These are phyloP conservation scores for Annona squamosa DNA, from an alignment of 164 flowering plant genomes.

Conservation along the genomic window DNA sequence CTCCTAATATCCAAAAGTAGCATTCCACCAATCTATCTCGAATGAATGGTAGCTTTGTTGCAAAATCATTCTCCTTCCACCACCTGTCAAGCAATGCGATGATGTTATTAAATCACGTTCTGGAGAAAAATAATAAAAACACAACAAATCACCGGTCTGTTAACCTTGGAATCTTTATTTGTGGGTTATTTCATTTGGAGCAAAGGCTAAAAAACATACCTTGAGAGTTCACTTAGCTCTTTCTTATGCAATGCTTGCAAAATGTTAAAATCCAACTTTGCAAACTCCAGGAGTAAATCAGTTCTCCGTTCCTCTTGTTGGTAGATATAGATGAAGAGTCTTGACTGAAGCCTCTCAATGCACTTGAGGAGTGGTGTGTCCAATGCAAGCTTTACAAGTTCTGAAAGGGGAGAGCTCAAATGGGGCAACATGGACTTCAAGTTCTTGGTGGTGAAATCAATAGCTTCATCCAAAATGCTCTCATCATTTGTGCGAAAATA, in stretches of 20 bases:
- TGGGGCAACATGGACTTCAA: slow-evolving; percentile 2
- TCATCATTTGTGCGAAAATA: slow-evolving; percentile 16
- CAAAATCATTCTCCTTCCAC: slow-evolving; percentile 7
- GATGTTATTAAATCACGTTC: too few species aligned
- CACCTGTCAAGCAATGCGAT: background rate
- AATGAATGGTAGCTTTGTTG: slow-evolving; percentile 7
- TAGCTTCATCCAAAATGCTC: slow-evolving; percentile 21
- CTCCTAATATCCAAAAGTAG: slow-evolving; percentile 11
- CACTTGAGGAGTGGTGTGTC: slow-evolving; percentile 10
- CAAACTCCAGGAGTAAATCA: slow-evolving; percentile 3
- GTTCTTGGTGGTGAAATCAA: slow-evolving; percentile 12
- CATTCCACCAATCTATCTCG: slow-evolving; percentile 11
- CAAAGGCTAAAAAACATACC: slow-evolving; percentile 6
- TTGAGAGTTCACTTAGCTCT: slow-evolving; percentile 14
- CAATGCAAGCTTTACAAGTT: slow-evolving; percentile 12
- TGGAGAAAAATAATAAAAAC: too few species aligned
- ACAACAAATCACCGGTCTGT: too few species aligned
- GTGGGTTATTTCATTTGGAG: too few species aligned
- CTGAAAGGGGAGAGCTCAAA: slow-evolving; percentile 5
- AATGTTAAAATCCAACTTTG: slow-evolving; percentile 12
- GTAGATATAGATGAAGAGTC: slow-evolving; percentile 13
- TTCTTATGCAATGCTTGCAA: slow-evolving; percentile 17
- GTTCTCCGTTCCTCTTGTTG: slow-evolving; percentile 2
- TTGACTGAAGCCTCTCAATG: slow-evolving; percentile 13
- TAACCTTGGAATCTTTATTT: too few species aligned